Conservation (phyloP, 306 rosid species). For the Cicer arietinum region DNA sequence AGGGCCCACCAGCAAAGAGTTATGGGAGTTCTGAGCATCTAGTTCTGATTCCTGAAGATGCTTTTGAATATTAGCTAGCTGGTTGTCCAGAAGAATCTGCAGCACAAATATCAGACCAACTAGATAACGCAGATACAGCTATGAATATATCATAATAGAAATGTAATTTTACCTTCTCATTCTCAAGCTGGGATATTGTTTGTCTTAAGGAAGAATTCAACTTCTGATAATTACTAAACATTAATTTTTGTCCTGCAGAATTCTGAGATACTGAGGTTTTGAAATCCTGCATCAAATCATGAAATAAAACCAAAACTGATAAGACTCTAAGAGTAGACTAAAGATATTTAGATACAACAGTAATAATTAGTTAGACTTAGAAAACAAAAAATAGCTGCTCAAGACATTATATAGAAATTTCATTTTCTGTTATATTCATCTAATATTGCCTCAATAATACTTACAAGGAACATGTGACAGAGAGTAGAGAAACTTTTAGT, state of each 20-base stretch:
- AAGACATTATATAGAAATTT: conserved; percentile 15
- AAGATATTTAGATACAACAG: conserved; percentile 24
- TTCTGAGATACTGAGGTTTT: conserved; percentile 55
- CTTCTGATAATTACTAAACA: conserved; percentile 56
- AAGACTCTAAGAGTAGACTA: background rate
- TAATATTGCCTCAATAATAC: conserved; percentile 48
- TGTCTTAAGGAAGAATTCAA: conserved; percentile 60
- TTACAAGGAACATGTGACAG: conserved; percentile 63
- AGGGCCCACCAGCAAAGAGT: conserved; percentile 60
- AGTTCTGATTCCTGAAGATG: conserved; percentile 60
- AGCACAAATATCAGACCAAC: conserved; percentile 41
- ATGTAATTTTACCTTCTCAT: conserved; percentile 64
- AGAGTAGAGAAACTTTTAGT: conserved; percentile 60
- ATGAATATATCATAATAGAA: conserved; percentile 28
- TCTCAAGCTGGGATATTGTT: conserved; percentile 66
- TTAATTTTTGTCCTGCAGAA: conserved; percentile 52
- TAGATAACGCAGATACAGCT: conserved; percentile 32
- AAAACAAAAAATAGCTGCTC: conserved; percentile 29
- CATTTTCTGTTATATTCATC: conserved; percentile 9
- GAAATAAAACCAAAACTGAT: conserved; percentile 26
- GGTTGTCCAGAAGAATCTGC: conserved; percentile 64
- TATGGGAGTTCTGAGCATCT: conserved; percentile 59
- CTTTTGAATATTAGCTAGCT: conserved; percentile 67
- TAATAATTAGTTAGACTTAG: conserved; percentile 8
- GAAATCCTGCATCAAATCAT: conserved; percentile 61